phyloP scores from a whole-genome alignment of 257 asterid genomes.

The Mitragyna speciosa region DNA sequence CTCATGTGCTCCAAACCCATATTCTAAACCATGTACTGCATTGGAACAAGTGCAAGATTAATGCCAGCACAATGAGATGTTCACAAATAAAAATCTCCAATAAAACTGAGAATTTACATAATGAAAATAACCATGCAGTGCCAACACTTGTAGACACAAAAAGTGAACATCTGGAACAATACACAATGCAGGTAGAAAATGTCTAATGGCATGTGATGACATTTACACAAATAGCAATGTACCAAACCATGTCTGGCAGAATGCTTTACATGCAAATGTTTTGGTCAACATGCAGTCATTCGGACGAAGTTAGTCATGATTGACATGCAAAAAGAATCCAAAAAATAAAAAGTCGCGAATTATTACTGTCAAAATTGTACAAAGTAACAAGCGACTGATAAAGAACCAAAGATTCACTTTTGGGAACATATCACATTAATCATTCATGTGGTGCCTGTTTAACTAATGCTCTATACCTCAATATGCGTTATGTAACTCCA shows the following conservation, averaged over 20 bases:
- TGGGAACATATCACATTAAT: no score
- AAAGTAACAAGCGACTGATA: neutral
- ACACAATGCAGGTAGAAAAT: neutral
- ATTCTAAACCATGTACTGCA: slow-evolving; percentile 81
- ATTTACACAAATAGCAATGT: no score
- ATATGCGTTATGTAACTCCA: neutral
- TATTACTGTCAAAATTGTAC: neutral
- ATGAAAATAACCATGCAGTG: neutral
- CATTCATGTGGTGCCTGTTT: neutral
- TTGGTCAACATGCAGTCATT: neutral
- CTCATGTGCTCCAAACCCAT: slow-evolving; percentile 93
- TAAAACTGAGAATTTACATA: neutral
- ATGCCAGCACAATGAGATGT: neutral
- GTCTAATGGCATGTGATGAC: neutral
- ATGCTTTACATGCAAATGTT: neutral
- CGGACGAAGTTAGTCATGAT: neutral
- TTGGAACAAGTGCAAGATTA: slow-evolving; percentile 5
- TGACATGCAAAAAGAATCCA: neutral
- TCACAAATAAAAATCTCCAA: neutral
- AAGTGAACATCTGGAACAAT: neutral
- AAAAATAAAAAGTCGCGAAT: neutral
- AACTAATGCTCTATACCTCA: neutral
- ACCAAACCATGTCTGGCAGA: neutral
- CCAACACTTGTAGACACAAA: neutral
- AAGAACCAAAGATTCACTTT: neutral